Conservation (phyloP, 495 filamentous ascomycete species). For the Neurospora sp. region DNA sequence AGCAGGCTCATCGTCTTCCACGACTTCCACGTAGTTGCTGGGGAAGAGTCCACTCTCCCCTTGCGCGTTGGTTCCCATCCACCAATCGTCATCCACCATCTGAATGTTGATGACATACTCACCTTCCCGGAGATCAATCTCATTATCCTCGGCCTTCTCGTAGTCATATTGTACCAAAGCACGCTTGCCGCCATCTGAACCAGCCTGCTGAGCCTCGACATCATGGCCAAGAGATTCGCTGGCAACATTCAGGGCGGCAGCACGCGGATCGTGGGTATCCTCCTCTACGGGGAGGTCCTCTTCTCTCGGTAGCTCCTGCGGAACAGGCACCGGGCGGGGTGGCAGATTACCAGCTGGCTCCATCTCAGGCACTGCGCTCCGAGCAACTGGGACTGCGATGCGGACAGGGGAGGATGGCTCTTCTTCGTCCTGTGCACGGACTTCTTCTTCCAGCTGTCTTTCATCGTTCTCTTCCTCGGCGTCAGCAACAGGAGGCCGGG, state of each 20-base stretch:
- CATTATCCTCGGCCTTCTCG: slow-evolving; percentile 94
- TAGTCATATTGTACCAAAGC: slow-evolving; percentile 91
- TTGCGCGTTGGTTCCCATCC: slow-evolving; percentile 75
- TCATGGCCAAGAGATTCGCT: slow-evolving; percentile 24
- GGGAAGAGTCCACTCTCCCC: slow-evolving; percentile 89
- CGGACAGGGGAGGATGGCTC: slow-evolving; percentile 63
- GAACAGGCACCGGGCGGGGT: slow-evolving; percentile 34
- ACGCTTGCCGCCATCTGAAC: slow-evolving; percentile 43
- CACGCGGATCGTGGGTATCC: slow-evolving; percentile 50
- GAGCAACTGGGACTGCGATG: slow-evolving; percentile 76
- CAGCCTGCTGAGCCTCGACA: slow-evolving; percentile 15
- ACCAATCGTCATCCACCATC: slow-evolving; percentile 97
- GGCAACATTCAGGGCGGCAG: slow-evolving; percentile 48
- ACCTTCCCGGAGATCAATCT: slow-evolving; percentile 83
- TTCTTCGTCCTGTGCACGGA: slow-evolving; percentile 34
- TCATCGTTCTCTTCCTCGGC: slow-evolving; percentile 49
- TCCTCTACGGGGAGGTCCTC: slow-evolving; percentile 55
- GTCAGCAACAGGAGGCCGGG: slow-evolving; percentile 43
- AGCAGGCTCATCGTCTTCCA: slow-evolving; percentile 44
- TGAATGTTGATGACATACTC: slow-evolving; percentile 91
- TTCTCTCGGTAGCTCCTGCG: slow-evolving; percentile 54
- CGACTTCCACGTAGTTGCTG: slow-evolving; percentile 88
- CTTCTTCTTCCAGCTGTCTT: slow-evolving; percentile 24
- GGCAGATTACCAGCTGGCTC: slow-evolving; percentile 41
- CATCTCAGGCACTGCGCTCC: slow-evolving; percentile 43